Percentiles rank a stretch among this genome's conserved stretches.
Conservation (phyloP, 2,329 filamentous ascomycete genomes). For the Raffaelea albimanens region DNA sequence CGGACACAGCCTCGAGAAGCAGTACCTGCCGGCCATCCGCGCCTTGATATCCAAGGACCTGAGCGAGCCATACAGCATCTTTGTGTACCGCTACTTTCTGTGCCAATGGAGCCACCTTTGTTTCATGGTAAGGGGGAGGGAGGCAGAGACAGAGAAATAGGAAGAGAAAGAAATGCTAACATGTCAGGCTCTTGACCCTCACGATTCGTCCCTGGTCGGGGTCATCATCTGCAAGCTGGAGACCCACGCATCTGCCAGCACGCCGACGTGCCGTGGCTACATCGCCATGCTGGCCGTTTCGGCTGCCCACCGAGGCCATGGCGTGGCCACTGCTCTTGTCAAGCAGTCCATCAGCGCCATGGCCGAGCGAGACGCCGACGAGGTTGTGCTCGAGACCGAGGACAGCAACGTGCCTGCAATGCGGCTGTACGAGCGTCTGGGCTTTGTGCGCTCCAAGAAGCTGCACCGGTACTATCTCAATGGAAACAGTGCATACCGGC, state of each 20-base stretch:
- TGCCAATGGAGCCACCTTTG: conserved; percentile 98
- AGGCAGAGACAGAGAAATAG: no score
- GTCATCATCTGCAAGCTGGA: conserved; percentile 95
- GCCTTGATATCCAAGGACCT: conserved; percentile 91
- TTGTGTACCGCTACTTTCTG: conserved; percentile 96
- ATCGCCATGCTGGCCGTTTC: conserved; percentile 98
- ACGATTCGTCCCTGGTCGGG: conserved; percentile 61
- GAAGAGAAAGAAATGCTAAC: no score
- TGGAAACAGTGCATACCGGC: conserved; percentile 84
- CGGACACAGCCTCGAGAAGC: conserved; percentile 47
- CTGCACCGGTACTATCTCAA: conserved; percentile 94
- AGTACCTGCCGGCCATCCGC: conserved; percentile 76
- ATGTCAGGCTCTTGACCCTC: conserved; percentile 53
- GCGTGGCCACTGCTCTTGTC: conserved; percentile 85
- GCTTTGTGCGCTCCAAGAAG: conserved; percentile 86
- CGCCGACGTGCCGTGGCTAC: conserved; percentile 70
- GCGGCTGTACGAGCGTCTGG: conserved; percentile 84
- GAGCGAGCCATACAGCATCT: conserved; percentile 97
- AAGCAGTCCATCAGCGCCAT: conserved; percentile 85
- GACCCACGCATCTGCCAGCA: conserved; percentile 72
- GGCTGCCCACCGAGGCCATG: conserved; percentile 67
- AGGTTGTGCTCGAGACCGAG: conserved; percentile 93
- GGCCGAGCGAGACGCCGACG: conserved; percentile 74
- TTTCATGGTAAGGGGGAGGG: conserved; percentile 60
- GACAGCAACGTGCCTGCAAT: conserved; percentile 85